Evolutionary conservation across 208 protist species (phyloP), one percentile per base, ranked within the genome.

Genomic region (Naegleria lovaniensis): DNA sequence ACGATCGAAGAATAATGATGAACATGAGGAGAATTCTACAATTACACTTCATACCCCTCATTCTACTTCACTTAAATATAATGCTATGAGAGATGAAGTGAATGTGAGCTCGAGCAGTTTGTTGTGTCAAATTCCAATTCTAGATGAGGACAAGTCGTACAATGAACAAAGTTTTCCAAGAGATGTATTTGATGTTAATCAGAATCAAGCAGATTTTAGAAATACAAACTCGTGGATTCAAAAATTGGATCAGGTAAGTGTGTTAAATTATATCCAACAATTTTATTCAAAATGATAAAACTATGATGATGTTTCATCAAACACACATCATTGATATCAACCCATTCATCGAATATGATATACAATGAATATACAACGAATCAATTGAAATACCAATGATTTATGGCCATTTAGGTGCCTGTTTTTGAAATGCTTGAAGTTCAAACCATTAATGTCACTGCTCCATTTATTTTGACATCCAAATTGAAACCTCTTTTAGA

Each of bases 401-500:
- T 48, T 48, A 48, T 48, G 43, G 43, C 7, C 43, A 48, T 9
- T 48, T 48, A 48, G 43, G 43, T 48, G 1, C 93, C 95, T 84
- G 95, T 96, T n/a, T 94, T 94, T 43, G 97, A 99, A 96, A 94
- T 96, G 83, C 95, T 97, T 4, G 97, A 99, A 94, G 96, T 97
- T 91, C 97, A 98, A 94, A 94, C 96, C 25, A 98, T 99, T 93
- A 99, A 99, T 94, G 95, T 96, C 33, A 93, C 99, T 67, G 97
- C 98, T n/a, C 98, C 98, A 40, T 99, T 98, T 91, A 96, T 99
- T 75, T 88, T 99, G 88, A 98, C 98, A 93, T 94, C 93, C 11
- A 94, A 95, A 58, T 94, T 99, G 58, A 98, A 97, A 93, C 92
- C 92, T 9, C 96, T 96, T 76, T 92, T 98, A 40, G 51, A 90